These are phyloP conservation scores for Taxillus chinensis DNA, from an alignment of 164 flowering plant genomes.

Conservation along the genomic window DNA sequence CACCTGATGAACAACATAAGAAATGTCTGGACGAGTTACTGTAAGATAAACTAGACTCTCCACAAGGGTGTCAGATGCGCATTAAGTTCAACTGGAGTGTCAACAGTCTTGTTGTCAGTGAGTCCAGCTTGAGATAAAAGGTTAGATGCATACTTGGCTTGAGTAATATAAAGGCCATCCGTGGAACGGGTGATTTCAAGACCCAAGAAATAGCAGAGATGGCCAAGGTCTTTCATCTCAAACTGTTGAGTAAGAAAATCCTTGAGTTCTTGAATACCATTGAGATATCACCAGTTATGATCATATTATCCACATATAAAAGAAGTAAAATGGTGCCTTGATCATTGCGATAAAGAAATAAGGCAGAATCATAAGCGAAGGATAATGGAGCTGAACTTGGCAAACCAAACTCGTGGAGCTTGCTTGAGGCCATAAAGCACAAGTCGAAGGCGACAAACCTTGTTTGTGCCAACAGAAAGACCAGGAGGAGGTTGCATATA, in stretches of 20 bases:
- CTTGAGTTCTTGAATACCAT: not conserved
- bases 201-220: not conserved
- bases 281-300: not conserved
- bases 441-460: too few relatives aligned
- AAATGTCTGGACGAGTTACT: too few relatives aligned
- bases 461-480: too few relatives aligned
- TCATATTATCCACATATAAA: constrained; percentile 1
- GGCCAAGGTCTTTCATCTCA: constrained; percentile 2
- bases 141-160: constrained; percentile 1
- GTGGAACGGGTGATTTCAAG: not conserved
- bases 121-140: not conserved
- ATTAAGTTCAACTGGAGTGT: not conserved
- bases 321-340: not conserved
- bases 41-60: too few relatives aligned
- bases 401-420: not conserved
- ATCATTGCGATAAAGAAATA: not conserved
- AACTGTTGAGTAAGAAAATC: not conserved
- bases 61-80: not conserved
- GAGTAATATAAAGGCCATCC: not conserved
- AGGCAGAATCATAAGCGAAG: not conserved
- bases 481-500: too few relatives aligned
- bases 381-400: not conserved
- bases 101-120: not conserved
- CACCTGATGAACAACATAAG: too few relatives aligned
- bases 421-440: not conserved